Percentiles rank a stretch among this genome's conserved stretches.
Evolutionary conservation across 441 rosid genomes (phyloP).

Genomic region (Euphorbia schlechtendalii): DNA sequence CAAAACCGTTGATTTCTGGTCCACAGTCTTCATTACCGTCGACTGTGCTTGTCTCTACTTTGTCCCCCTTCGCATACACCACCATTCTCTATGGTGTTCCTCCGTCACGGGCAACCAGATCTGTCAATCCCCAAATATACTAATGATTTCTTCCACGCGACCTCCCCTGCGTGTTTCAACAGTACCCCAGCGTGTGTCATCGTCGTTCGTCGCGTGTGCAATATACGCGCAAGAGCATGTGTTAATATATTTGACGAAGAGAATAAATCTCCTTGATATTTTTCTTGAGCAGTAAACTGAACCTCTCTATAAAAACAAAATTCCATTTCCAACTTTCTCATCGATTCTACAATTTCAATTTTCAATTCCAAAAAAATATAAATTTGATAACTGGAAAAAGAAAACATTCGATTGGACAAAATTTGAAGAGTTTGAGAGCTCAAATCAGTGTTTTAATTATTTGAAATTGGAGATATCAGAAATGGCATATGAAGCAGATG

Average conservation of each 20-base stretch:
- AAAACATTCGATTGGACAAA: neutral
- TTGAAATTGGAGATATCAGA: neutral
- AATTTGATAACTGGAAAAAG: neutral
- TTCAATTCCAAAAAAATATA: no score
- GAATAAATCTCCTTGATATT: constrained; percentile 20
- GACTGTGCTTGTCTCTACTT: constrained; percentile 37
- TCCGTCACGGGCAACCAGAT: constrained; percentile 31
- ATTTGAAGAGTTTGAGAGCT: neutral
- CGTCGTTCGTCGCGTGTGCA: no score
- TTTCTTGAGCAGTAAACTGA: no score
- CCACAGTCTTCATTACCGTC: constrained; percentile 29
- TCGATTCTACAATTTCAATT: constrained; percentile 11
- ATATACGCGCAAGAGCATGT: no score
- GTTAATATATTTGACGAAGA: neutral
- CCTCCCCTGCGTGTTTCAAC: constrained; percentile 15
- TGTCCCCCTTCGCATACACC: constrained; percentile 36
- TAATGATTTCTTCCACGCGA: constrained; percentile 11
- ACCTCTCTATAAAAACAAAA: constrained; percentile 35
- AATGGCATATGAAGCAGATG: constrained; percentile 32
- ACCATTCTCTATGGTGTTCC: constrained; percentile 34
- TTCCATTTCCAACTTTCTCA: constrained; percentile 21
- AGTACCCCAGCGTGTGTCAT: no score
- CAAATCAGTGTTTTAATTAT: neutral
- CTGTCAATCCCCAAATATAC: constrained; percentile 23
- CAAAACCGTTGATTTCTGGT: constrained; percentile 29